A percentile compares a stretch with the other conserved stretches of the same genome.
Conservation (phyloP, 305 asterid genomes). For the Fraxinus ornus region DNA sequence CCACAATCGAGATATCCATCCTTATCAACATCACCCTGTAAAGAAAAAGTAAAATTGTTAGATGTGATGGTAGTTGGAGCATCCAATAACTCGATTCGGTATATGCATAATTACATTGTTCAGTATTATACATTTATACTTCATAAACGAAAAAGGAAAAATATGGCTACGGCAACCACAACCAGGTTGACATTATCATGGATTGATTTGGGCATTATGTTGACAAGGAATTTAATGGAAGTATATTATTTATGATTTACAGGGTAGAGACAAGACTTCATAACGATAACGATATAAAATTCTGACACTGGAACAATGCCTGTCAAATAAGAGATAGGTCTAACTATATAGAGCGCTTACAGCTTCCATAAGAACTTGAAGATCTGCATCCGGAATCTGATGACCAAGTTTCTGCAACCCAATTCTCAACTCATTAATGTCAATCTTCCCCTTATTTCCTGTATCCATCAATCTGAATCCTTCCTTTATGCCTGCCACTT, state of each 20-base stretch:
- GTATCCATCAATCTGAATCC: conserved; percentile 2
- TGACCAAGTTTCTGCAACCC: conserved; percentile 62
- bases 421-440: conserved; percentile 4
- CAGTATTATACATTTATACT: neutral
- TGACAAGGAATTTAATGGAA: neutral
- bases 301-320: neutral
- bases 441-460: neutral
- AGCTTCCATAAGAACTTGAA: conserved; percentile 62
- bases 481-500: conserved; percentile 18
- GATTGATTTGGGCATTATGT: neutral
- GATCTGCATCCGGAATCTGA: conserved; percentile 57
- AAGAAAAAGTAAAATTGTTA: neutral
- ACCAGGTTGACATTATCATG: neutral
- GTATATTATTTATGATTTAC: neutral
- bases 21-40: conserved; percentile 72
- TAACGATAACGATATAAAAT: neutral
- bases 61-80: neutral
- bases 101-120: neutral
- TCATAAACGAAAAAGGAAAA: neutral
- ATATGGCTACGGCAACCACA: neutral
- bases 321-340: neutral
- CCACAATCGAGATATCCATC: conserved; percentile 68
- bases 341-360: conserved; percentile 33
- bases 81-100: neutral
- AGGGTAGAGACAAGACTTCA: neutral